Evolutionary conservation across 495 filamentous ascomycete species (phyloP), one percentile per base, ranked within the genome.

Genomic region (Penicillium parvum): DNA sequence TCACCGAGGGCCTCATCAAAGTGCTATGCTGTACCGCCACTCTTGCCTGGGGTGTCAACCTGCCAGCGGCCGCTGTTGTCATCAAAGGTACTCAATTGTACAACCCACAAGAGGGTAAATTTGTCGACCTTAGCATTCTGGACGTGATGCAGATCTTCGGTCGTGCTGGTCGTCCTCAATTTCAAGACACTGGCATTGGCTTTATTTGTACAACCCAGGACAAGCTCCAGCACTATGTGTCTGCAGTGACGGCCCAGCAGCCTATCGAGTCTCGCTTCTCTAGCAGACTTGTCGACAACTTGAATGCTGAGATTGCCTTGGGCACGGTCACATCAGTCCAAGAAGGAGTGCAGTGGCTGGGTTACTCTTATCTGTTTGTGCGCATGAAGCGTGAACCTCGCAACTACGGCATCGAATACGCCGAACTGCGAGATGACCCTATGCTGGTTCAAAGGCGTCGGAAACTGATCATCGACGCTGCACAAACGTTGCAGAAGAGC

Each of bases 141-240:
- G 92, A 99, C 61, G 92, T 99, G 9, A 71, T 99, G 47, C 92
- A 99, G 65, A 99, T 99, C 29, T 99, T 99, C 58, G 92, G 92
- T 70, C 88, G 92, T 73, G 92, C 92, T 49, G 92, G 92, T 73
- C 82, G 92, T 60, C 92, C 92, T 16, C 92, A 99, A 57, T 99
- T 95, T 53, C 88, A 96, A 57, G 90, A 96, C 52, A 85, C 81
- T 36, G 92, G 92, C 68, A 95, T 95, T 52, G 92, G 92, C 28
- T 95, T 95, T 69, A 97, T 99, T 41, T 90, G 87, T 52, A 99
- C 92, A 0, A 94, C 90, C 0, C 80, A 87, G 22, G 92, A 99
- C 64, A 95, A 87, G 61, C 68, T 97, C 6, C 63, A 82, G n/a
- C 90, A 99, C 58, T 99, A 97, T 62, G 73, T 96, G 6, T 81